Evolutionary conservation across 2,329 filamentous ascomycete species (phyloP).

Genomic region (Onygenales sp.): DNA sequence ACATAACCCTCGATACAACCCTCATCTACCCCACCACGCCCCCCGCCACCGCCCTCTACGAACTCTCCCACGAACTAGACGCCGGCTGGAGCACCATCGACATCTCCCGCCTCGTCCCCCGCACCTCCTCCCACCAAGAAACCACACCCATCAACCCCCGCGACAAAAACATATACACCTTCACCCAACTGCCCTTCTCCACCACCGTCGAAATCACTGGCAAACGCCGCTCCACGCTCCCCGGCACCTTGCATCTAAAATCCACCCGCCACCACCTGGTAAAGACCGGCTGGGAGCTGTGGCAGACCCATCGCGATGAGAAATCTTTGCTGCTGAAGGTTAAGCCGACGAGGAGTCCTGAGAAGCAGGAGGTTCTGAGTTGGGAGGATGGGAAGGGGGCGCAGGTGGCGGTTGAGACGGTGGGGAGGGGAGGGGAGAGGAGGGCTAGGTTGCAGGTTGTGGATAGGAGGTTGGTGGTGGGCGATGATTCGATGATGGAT

Average conservation of each 20-base stretch:
- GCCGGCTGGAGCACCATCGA: slow-evolving; percentile 7
- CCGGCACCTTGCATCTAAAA: slow-evolving; percentile 5
- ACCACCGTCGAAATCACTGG: slow-evolving; percentile 10
- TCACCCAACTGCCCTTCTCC: slow-evolving; percentile 7
- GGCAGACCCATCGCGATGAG: not conserved
- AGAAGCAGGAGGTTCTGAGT: slow-evolving; percentile 5
- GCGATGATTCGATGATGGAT: slow-evolving; percentile 8
- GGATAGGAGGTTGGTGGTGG: slow-evolving; percentile 6
- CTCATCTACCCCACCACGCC: slow-evolving; percentile 8
- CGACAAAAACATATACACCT: slow-evolving; percentile 11
- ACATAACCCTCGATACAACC: slow-evolving; percentile 9
- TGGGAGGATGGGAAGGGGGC: slow-evolving; percentile 9
- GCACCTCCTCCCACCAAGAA: not conserved
- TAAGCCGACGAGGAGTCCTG: slow-evolving; percentile 6
- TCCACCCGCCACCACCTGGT: slow-evolving; percentile 4
- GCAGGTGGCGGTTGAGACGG: slow-evolving; percentile 10
- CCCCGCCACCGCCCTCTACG: slow-evolving; percentile 9
- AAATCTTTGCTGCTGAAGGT: slow-evolving; percentile 8
- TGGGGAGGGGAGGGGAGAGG: not conserved
- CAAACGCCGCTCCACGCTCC: slow-evolving; percentile 9
- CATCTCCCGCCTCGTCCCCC: slow-evolving; percentile 8
- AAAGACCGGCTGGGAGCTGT: slow-evolving; percentile 10
- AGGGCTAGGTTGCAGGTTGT: slow-evolving; percentile 10
- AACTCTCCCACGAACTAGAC: slow-evolving; percentile 9
- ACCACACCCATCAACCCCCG: not conserved